These are phyloP conservation scores for Kodamaea fungicola DNA, from an alignment of 1,139 yeast genomes.

Conservation along the genomic window DNA sequence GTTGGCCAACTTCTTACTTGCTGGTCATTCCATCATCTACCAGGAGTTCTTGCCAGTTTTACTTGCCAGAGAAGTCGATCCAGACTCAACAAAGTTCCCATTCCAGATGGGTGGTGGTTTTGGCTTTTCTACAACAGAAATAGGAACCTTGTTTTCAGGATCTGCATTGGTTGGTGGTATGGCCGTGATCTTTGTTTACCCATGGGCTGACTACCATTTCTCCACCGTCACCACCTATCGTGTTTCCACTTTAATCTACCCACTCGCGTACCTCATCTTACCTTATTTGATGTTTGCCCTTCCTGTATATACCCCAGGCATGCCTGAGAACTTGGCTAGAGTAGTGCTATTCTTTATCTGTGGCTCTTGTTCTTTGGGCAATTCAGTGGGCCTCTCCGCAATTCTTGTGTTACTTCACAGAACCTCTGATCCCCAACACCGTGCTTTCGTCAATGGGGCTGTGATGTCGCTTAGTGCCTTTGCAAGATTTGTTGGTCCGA, in stretches of 20 bases:
- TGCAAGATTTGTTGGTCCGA: conserved; percentile 59
- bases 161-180: conserved; percentile 25
- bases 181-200: conserved; percentile 21
- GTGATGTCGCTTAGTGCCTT: conserved; percentile 49
- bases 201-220: conserved; percentile 20
- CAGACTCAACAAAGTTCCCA: conserved; percentile 16
- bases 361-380: conserved; percentile 3
- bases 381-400: conserved; percentile 9
- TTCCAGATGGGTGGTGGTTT: conserved; percentile 20
- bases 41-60: conserved; percentile 22
- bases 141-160: conserved; percentile 23
- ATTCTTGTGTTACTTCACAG: conserved; percentile 42
- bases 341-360: conserved; percentile 2
- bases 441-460: conserved; percentile 51
- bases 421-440: conserved; percentile 44
- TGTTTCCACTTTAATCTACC: conserved; percentile 19
- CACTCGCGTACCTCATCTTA: conserved; percentile 19
- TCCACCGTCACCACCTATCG: conserved; percentile 21
- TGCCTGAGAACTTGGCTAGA: conserved; percentile 8
- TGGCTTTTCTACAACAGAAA: conserved; percentile 18
- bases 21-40: conserved; percentile 19
- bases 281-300: conserved; percentile 23
- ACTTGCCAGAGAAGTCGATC: conserved; percentile 17
- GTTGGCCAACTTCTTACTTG: conserved; percentile 16
- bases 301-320: conserved; percentile 13